phyloP scores from a whole-genome alignment of 495 filamentous ascomycete genomes.

The Baudoinia panamericana region DNA sequence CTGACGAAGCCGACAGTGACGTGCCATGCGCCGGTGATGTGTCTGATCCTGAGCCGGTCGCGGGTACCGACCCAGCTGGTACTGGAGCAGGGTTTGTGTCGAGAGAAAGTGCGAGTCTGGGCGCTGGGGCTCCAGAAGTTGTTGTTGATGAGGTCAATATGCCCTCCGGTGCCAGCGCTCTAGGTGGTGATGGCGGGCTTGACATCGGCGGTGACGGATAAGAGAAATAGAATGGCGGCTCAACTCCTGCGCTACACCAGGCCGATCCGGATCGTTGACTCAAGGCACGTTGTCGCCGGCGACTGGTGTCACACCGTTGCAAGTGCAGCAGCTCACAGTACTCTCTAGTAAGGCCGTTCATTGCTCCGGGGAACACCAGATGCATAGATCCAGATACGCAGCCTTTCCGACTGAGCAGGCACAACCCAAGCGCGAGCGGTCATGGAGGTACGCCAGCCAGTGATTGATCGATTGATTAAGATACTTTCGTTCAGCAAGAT shows the following conservation, averaged over 20 bases:
- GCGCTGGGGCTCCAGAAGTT: neutral
- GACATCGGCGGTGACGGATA: conserved; percentile 35
- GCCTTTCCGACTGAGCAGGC: too few species aligned
- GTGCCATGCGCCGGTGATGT: conserved; percentile 12
- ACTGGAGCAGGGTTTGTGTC: neutral
- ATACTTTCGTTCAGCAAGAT: too few species aligned
- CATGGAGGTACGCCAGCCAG: too few species aligned
- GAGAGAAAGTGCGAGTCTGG: neutral
- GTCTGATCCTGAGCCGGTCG: neutral
- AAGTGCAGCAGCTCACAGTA: neutral
- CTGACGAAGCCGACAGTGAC: too few species aligned
- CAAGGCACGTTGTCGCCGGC: too few species aligned
- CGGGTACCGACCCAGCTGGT: neutral
- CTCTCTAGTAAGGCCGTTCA: neutral
- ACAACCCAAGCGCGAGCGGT: too few species aligned
- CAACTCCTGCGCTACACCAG: neutral
- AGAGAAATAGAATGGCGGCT: neutral
- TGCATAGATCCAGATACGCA: too few species aligned
- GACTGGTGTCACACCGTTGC: neutral
- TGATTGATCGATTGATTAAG: too few species aligned
- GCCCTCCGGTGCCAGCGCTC: neutral
- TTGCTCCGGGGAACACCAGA: too few species aligned
- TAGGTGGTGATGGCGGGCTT: conserved; percentile 27
- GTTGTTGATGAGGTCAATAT: neutral
- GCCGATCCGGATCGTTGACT: neutral